Conservation (phyloP, 345 rosid genomes). For the Pistacia vera region DNA sequence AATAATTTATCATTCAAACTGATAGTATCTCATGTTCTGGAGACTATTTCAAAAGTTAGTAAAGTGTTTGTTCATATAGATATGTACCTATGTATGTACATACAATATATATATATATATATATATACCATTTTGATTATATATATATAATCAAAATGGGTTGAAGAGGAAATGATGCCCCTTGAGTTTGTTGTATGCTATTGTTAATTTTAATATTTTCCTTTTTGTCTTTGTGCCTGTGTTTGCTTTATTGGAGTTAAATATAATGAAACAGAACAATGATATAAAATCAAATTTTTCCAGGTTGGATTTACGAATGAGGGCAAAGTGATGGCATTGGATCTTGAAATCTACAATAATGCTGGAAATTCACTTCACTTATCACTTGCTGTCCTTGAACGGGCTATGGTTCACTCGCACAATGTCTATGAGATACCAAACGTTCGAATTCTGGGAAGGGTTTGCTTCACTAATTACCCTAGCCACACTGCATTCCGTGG, state of each 20-base stretch:
- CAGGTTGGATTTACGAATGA: slow-evolving; percentile 89
- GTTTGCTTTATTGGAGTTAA: slow-evolving; percentile 5
- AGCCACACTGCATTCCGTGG: slow-evolving; percentile 97
- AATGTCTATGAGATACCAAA: slow-evolving; percentile 93
- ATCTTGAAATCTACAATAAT: slow-evolving; percentile 82
- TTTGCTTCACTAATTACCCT: slow-evolving; percentile 86
- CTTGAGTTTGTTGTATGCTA: neutral
- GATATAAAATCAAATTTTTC: slow-evolving; percentile 20
- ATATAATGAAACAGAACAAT: slow-evolving; percentile 6
- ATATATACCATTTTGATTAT: too few relatives aligned
- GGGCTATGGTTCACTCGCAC: slow-evolving; percentile 91
- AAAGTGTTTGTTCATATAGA: too few relatives aligned
- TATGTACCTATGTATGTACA: too few relatives aligned
- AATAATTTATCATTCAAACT: neutral
- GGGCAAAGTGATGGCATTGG: slow-evolving; percentile 85
- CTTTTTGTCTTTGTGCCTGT: slow-evolving; percentile 1
- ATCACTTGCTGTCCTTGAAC: slow-evolving; percentile 75
- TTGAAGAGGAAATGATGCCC: slow-evolving; percentile 13
- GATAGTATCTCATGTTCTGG: neutral
- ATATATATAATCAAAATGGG: neutral
- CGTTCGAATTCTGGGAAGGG: slow-evolving; percentile 67
- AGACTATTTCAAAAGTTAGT: too few relatives aligned
- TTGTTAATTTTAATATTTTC: neutral
- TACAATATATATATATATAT: too few relatives aligned
- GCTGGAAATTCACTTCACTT: slow-evolving; percentile 93